Base-by-base conservation (phyloP, 495 filamentous ascomycete genomes). In the Penicillium pancosmium region DNA sequence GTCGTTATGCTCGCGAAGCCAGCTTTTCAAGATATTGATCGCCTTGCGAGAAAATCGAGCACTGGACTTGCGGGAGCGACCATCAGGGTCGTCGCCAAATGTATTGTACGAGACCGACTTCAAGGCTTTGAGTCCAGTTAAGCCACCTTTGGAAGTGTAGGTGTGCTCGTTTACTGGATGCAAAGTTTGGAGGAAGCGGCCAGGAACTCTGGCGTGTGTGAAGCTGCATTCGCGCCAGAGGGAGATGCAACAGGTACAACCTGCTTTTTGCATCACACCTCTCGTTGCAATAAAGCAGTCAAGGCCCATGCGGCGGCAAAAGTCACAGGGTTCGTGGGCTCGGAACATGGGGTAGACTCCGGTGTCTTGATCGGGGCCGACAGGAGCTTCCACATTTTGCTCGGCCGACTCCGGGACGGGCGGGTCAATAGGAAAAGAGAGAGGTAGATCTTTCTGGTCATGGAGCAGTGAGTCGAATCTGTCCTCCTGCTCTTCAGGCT, bases 231-330 rank as follows among this genome's bases (percentile, higher is more conserved):
- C 80, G 46, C 87, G 82, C 44, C 84, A 89, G 16, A 93, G 78
- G 21, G 89, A 88, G 61, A 89, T 86, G 67, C 91, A 95, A 60
- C 87, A 87, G 4, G 88, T 91, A 72, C 91, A 95, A 25, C 82
- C 84, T 54, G 81, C 83, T 62, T 55, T 36, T 33, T 84, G 82
- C 68, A 87, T 82, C 54, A 81, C 79, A 73, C 88, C 88, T 68
- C 89, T 81, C 36, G 81, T 81, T 41, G 88, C 85, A 50, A 86
- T 76, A 72, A 92, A 92, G 78, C 91, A 95, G 60, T 92, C 81
- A 55, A 92, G 83, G 21, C 85, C 79, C 72, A 83, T 85, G 12
- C 79, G 71, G 35, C 80, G 77, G 70, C 91, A 95, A 61, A 92
- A 87, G 25, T 86, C 81, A 73, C 91, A 95, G 46, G 88, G 83